Evolutionary conservation across 768 basidiomycete species (phyloP).

Genomic region (Russula foetens): DNA sequence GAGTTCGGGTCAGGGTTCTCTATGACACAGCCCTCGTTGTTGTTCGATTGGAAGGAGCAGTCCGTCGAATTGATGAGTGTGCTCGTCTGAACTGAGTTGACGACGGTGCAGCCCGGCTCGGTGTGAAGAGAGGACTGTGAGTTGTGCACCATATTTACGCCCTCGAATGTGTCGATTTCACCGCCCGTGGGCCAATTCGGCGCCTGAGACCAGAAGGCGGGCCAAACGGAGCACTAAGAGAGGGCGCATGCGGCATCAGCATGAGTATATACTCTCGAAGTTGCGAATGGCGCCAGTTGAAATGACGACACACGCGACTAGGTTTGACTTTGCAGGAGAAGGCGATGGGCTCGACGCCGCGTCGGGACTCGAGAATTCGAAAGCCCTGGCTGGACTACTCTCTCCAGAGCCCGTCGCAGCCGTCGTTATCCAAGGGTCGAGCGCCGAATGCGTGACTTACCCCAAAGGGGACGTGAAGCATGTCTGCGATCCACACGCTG

Average conservation of each 20-base stretch:
- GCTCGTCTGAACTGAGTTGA: constrained; percentile 41
- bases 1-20: constrained; percentile 44
- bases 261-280: neutral
- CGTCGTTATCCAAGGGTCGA: too few species aligned
- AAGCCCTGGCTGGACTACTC: too few species aligned
- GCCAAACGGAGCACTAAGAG: constrained; percentile 61
- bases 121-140: constrained; percentile 78
- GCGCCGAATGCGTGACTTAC: constrained; percentile 31
- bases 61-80: constrained; percentile 48
- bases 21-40: constrained; percentile 59
- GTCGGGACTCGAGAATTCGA: too few species aligned
- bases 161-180: constrained; percentile 69
- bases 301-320: too few species aligned
- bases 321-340: too few species aligned
- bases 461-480: constrained; percentile 57
- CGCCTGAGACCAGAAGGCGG: constrained; percentile 53
- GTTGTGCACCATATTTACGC: constrained; percentile 55
- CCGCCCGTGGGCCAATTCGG: constrained; percentile 55
- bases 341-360: neutral
- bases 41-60: constrained; percentile 47
- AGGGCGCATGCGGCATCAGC: neutral
- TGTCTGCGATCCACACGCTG: constrained; percentile 56
- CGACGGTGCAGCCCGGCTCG: constrained; percentile 46
- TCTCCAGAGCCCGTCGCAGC: too few species aligned
- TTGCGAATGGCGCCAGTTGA: too few species aligned